Evolutionary conservation across 2,329 filamentous ascomycete genomes (phyloP), one percentile per base, ranked within the genome.

Genomic region (Trichoderma gracile): DNA sequence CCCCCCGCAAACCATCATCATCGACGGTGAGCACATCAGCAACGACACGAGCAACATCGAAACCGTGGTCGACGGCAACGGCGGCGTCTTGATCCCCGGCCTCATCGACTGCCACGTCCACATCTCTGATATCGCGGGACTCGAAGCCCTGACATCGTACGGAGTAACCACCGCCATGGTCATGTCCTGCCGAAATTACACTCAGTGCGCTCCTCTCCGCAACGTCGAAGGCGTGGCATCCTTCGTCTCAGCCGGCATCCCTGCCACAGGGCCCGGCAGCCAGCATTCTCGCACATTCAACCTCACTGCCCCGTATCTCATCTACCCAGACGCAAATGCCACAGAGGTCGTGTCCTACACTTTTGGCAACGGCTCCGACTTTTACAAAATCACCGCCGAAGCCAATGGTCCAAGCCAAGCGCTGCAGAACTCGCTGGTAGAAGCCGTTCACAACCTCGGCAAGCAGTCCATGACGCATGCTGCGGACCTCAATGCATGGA

Each of bases 121-220:
- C 21, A 45, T 61, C 30, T 53, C 57, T 23, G 40, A 52, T 3
- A n/a, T 61, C 7, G 47, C 47, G 3, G 57, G 57, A 0, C 25
- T 61, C 1, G 57, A 61, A 40, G 19, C 38, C 1, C 25, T 61
- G 57, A 43, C 57, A 33, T 61, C 57, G 3, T 61, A 61, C 10
- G 57, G 57, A 23, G 57, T 61, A 0, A 61, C 57, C 1, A 61
- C 57, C 3, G 57, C 57, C 8, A 42, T 61, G 46, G n/a, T n/a
- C n/a, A 61, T 61, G 57, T 38, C 57, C 17, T 61, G 57, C n/a
- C 57, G 57, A 8, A 61, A 61, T 14, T 61, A 61, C 23, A 61
- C 47, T 4, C 57, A 52, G 43, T 61, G 57, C 3, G 47, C 57
- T 8, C 57, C 57, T 8, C 57, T 61, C 15, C 46, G 46, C 25